These are phyloP conservation scores for Saccharomycopsis malanga DNA, from an alignment of 805 yeast genomes.

Conservation along the genomic window DNA sequence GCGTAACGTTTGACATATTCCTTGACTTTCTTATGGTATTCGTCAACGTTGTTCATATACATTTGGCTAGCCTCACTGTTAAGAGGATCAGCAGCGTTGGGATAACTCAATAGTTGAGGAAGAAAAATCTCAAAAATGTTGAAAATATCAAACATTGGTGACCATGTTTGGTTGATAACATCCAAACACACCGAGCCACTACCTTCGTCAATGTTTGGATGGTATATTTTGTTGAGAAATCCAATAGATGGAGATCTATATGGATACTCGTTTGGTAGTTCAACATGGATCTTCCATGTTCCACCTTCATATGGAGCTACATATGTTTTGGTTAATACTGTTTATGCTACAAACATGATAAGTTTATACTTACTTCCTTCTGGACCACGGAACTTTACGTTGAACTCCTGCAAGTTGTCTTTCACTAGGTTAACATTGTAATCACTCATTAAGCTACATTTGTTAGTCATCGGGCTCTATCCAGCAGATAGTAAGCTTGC, in stretches of 20 bases:
- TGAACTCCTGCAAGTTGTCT: constrained; percentile 81
- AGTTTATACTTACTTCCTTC: constrained; percentile 39
- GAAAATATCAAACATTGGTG: constrained; percentile 89
- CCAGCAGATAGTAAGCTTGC: neutral
- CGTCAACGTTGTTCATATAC: constrained; percentile 57
- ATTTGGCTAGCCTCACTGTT: constrained; percentile 85
- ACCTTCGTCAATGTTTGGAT: constrained; percentile 89
- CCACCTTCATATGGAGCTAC: constrained; percentile 83
- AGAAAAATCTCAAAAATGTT: constrained; percentile 89
- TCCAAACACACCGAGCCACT: constrained; percentile 92
- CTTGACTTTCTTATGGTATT: constrained; percentile 63
- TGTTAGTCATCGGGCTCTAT: neutral
- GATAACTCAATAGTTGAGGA: constrained; percentile 86
- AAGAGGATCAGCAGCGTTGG: constrained; percentile 91
- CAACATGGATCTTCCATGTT: constrained; percentile 84
- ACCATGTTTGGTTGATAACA: constrained; percentile 96
- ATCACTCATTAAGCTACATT: constrained; percentile 67
- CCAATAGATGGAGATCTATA: constrained; percentile 95
- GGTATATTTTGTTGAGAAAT: constrained; percentile 82
- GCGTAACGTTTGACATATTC: constrained; percentile 72
- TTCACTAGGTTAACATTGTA: constrained; percentile 79
- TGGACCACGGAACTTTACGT: constrained; percentile 83
- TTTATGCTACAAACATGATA: neutral
- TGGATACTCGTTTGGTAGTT: constrained; percentile 91
- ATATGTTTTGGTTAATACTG: no score